A percentile compares a stretch with the other conserved stretches of the same genome.
Evolutionary conservation across 805 yeast genomes (phyloP).

Genomic region (Brettanomyces anomalus): DNA sequence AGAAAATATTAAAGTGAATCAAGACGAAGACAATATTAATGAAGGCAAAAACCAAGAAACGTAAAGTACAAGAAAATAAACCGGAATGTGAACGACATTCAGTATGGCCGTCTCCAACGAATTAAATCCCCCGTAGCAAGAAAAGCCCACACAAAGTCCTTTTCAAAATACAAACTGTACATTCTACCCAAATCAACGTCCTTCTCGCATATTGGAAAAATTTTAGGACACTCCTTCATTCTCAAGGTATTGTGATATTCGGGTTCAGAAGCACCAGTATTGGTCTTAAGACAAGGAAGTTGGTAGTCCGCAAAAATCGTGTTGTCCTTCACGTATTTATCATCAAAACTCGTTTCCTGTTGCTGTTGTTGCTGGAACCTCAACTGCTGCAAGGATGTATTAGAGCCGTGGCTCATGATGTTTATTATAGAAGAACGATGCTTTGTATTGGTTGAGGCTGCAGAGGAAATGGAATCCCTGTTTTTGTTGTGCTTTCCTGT

Average conservation of each 20-base stretch:
- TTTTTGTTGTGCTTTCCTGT: conserved; percentile 8
- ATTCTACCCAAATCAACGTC: conserved; percentile 26
- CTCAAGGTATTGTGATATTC: conserved; percentile 19
- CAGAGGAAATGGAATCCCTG: conserved; percentile 22
- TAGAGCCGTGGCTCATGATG: conserved; percentile 7
- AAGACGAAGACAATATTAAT: too few relatives aligned
- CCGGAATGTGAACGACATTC: too few relatives aligned
- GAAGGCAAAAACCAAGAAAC: too few relatives aligned
- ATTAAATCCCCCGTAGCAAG: conserved; percentile 29
- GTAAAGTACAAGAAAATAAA: too few relatives aligned
- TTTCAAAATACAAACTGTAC: conserved; percentile 23
- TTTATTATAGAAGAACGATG: conserved; percentile 8
- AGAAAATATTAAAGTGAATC: too few relatives aligned
- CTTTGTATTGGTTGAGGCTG: conserved; percentile 17
- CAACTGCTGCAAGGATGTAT: not conserved
- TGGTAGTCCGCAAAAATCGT: not conserved
- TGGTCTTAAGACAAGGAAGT: conserved; percentile 1
- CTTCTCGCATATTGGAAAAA: conserved; percentile 27
- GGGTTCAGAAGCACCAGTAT: not conserved
- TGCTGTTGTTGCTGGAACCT: conserved; percentile 1
- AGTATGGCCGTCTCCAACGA: conserved; percentile 29
- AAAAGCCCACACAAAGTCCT: conserved; percentile 28
- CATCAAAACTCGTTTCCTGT: conserved; percentile 1
- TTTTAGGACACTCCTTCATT: conserved; percentile 18
- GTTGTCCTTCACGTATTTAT: not conserved